Evolutionary conservation across 805 yeast species (phyloP), one percentile per base, ranked within the genome.

Genomic region (Yamadazyma sp.): DNA sequence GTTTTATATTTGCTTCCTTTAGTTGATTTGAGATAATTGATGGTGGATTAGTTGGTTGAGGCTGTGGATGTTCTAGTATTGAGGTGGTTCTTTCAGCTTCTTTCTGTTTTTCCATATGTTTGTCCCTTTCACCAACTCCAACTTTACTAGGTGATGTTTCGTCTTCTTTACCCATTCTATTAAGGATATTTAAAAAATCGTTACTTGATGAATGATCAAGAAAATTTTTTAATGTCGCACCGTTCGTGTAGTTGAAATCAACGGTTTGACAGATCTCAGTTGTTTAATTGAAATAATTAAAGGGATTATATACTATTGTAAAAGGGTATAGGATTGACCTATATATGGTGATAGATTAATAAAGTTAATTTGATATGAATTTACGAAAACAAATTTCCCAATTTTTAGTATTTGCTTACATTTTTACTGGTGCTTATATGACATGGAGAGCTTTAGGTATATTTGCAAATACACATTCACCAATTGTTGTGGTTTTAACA

Each of bases 401-500:
- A 56, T 68, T 77, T 23, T 72, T 91, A 37, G 77, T 77, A 45
- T 69, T 93, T 50, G 78, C 86, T 11, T 80, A 86, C 66, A 89
- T 87, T 28, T 73, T 88, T 39, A 75, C 96, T 8, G 80, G 95
- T 0, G 95, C 98, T 1, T 93, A 79, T 60, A 84, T 93, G 75
- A 77, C 86, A 41, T 93, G 97, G 95, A 87, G 86, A 54, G 76
- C 85, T 0, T 68, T 91, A 11, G 78, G 87, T 1, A 66, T 91
- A 4, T 67, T 80, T 1, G 73, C 96, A 8, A 79, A 86, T 60
- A 80, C 96, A 0, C 81, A 86, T 42, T 86, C 97, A 1, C 98
- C 98, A 14, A 78, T 93, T 16, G 98, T 93, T 14, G 98, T 93
- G 19, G 98, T 93, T 7, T 75, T 93, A 31, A 88, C 98, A 1